phyloP scores from a whole-genome alignment of 1,284 basidiomycete species.

The Cryptococcus sp. region DNA sequence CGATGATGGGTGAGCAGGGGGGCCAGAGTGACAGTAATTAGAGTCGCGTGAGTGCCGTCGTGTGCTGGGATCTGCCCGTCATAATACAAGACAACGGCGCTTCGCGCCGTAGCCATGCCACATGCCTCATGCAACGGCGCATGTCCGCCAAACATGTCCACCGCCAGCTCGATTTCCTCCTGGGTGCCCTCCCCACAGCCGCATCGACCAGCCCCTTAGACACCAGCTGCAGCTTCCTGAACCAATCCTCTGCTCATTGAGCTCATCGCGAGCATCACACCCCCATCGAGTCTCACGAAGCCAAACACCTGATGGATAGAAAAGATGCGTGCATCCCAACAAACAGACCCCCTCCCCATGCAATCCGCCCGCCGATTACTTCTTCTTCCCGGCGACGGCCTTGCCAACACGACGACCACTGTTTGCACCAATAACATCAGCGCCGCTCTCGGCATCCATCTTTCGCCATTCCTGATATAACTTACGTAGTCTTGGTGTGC shows the following conservation, averaged over 20 bases:
- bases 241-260: too few species aligned
- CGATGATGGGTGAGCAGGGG: neutral
- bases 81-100: too few species aligned
- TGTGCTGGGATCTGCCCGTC: too few species aligned
- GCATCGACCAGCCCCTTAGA: neutral
- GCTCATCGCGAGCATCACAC: neutral
- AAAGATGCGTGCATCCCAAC: neutral
- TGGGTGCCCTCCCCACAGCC: neutral
- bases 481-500: conserved; percentile 93
- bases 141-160: too few species aligned
- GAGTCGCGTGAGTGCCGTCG: neutral
- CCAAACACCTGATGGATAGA: neutral
- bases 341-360: neutral
- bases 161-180: too few species aligned
- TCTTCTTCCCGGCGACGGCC: conserved; percentile 48
- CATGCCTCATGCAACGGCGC: too few species aligned
- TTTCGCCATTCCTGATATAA: conserved; percentile 1
- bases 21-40: neutral
- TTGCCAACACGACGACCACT: conserved; percentile 41
- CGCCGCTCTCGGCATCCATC: neutral
- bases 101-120: too few species aligned
- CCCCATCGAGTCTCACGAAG: neutral
- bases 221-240: too few species aligned
- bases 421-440: neutral
- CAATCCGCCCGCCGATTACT: conserved; percentile 13